Evolutionary conservation across 306 rosid species (phyloP).

Genomic region (Vicia sativa): DNA sequence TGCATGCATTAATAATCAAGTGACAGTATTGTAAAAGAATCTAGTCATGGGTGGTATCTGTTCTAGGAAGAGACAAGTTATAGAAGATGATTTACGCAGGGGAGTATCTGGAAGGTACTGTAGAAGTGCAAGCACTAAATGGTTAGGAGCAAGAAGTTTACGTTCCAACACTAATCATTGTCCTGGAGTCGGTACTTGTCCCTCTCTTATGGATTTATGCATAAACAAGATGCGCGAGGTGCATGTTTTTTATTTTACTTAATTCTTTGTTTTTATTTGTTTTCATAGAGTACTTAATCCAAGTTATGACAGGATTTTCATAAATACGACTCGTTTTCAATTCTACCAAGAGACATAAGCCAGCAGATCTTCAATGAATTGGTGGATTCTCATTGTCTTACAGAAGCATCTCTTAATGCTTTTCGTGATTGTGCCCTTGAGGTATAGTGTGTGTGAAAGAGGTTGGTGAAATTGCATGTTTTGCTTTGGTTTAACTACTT

Average conservation of each 20-base stretch:
- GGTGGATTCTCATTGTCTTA: constrained; percentile 60
- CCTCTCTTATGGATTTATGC: constrained; percentile 69
- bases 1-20: not conserved
- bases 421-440: constrained; percentile 72
- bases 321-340: constrained; percentile 51
- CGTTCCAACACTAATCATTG: constrained; percentile 42
- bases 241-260: constrained; percentile 17
- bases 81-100: constrained; percentile 42
- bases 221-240: constrained; percentile 67
- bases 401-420: constrained; percentile 52
- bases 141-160: constrained; percentile 51
- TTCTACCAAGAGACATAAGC: constrained; percentile 69
- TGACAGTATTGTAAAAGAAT: not conserved
- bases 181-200: constrained; percentile 48
- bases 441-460: constrained; percentile 41
- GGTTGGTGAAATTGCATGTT: constrained; percentile 33
- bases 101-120: constrained; percentile 48
- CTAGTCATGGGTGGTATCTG: constrained; percentile 69
- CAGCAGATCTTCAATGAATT: constrained; percentile 67
- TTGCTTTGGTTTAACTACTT: constrained; percentile 32
- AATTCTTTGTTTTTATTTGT: constrained; percentile 6
- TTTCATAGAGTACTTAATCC: constrained; percentile 22
- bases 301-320: constrained; percentile 53
- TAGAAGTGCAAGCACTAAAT: constrained; percentile 58
- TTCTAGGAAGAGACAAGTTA: constrained; percentile 65